These are phyloP conservation scores for Backusella macrospora DNA, from an alignment of 192 early-diverging fungal species.

Conservation along the genomic window DNA sequence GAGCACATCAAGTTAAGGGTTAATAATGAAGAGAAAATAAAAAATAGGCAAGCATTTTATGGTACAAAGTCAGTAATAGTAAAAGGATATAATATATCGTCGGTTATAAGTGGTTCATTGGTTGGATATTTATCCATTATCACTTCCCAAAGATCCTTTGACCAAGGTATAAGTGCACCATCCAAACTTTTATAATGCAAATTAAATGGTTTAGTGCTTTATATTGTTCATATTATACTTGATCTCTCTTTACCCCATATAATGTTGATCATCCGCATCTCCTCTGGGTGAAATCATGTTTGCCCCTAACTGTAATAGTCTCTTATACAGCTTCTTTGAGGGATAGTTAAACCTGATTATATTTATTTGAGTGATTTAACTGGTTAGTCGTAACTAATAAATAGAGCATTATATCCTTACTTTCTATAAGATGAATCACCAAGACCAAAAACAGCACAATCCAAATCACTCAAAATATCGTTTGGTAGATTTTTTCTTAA, in stretches of 20 bases:
- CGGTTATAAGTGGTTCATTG: conserved; percentile 55
- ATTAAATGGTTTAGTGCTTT: conserved; percentile 10
- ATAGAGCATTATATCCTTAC: conserved; percentile 40
- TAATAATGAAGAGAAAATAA: too few relatives aligned
- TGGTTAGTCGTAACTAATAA: too few relatives aligned
- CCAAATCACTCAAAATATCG: conserved; percentile 64
- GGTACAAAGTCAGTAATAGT: not conserved
- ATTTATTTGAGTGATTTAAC: too few relatives aligned
- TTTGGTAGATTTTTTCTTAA: conserved; percentile 77
- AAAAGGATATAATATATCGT: conserved; percentile 50
- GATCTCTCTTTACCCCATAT: conserved; percentile 67
- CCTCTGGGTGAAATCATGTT: conserved; percentile 66
- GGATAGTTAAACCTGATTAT: conserved; percentile 84
- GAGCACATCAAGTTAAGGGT: not conserved
- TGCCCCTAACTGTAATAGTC: conserved; percentile 87
- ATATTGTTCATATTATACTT: not conserved
- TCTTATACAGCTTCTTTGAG: conserved; percentile 87
- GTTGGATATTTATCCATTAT: conserved; percentile 60
- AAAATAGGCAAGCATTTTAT: not conserved
- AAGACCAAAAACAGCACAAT: conserved; percentile 90
- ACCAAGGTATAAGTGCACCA: conserved; percentile 89
- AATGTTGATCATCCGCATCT: conserved; percentile 96
- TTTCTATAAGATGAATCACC: conserved; percentile 93
- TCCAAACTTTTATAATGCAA: conserved; percentile 61
- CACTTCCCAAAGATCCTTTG: conserved; percentile 71